Conservation (phyloP, 2,329 filamentous ascomycete species). For the Monosporascus sp. region DNA sequence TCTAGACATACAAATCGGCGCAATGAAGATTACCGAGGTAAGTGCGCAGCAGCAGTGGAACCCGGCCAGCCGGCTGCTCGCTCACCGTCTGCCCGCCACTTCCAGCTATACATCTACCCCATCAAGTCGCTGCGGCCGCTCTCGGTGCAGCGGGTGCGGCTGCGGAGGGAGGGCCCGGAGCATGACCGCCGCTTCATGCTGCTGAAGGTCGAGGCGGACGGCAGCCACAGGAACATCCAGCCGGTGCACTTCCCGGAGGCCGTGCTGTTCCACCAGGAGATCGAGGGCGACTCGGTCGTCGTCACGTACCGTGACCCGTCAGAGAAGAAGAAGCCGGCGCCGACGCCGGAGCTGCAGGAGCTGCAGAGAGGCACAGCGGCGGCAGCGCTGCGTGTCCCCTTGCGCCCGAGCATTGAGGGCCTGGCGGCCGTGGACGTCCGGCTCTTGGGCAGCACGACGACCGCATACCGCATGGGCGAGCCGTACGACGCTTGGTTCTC, state of each 20-base stretch:
- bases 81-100: not conserved
- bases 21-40: not conserved
- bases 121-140: constrained; percentile 68
- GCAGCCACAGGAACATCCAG: constrained; percentile 41
- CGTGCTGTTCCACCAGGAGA: constrained; percentile 57
- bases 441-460: constrained; percentile 54
- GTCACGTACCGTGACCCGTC: constrained; percentile 38
- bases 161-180: constrained; percentile 57
- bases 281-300: constrained; percentile 34
- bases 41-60: not conserved
- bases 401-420: constrained; percentile 43
- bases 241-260: constrained; percentile 53
- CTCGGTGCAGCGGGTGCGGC: constrained; percentile 43
- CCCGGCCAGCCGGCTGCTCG: not conserved
- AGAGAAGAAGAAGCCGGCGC: constrained; percentile 33
- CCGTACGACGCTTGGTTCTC: constrained; percentile 63
- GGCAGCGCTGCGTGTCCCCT: constrained; percentile 46
- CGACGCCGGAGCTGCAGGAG: constrained; percentile 22
- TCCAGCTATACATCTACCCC: constrained; percentile 64
- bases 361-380: constrained; percentile 9
- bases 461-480: constrained; percentile 58
- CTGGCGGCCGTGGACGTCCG: constrained; percentile 47
- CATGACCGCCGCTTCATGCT: constrained; percentile 70
- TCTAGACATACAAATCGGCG: not conserved
- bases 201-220: constrained; percentile 41